Evolutionary conservation across 768 basidiomycete genomes (phyloP), one percentile per base, ranked within the genome.

Genomic region (Suillus americanus): DNA sequence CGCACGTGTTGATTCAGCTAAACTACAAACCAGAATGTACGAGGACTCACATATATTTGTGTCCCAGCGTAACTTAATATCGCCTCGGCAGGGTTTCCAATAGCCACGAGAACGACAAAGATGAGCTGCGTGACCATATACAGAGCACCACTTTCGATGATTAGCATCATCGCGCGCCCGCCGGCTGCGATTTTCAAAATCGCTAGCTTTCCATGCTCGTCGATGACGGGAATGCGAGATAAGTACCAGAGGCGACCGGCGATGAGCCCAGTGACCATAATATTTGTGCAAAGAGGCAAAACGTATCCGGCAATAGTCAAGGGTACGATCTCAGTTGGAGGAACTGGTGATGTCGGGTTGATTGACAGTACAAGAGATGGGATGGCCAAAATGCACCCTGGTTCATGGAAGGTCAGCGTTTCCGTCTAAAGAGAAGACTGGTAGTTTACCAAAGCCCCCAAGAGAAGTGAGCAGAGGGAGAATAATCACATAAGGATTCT

Each of bases 191-290:
- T 65, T 43, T 37, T 56, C 48, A 62, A 14, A 33, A 60, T 61
- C 25, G 51, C 6, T 28, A 25, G 38, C 25, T 28, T 57, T 40
- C 56, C 56, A 40, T 57, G 16, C 61, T 40, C 56, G 28, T 28
- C 59, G 33, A 62, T 2, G 35, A 57, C 18, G 50, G 23, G 64
- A 46, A 46, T 50, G 25, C 67, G 64, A 13, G 62, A 64, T 35
- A 63, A 61, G 60, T 70, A 63, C 75, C 72, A 79, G 18, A 79
- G 73, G 41, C 77, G 75, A 23, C 51, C 61, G 35, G 71, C 73
- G 64, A 78, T 79, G 65, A 79, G 72, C 20, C 57, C 48, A 8
- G 77, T 78, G 51, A 78, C 67, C n/a, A 80, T 62, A 63, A 75
- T 65, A 64, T 80, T 79, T 35, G 76, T 71, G 62, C 67, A 68